Base-by-base conservation (phyloP, 208 protist species). In the Acanthamoeba castellanii region DNA sequence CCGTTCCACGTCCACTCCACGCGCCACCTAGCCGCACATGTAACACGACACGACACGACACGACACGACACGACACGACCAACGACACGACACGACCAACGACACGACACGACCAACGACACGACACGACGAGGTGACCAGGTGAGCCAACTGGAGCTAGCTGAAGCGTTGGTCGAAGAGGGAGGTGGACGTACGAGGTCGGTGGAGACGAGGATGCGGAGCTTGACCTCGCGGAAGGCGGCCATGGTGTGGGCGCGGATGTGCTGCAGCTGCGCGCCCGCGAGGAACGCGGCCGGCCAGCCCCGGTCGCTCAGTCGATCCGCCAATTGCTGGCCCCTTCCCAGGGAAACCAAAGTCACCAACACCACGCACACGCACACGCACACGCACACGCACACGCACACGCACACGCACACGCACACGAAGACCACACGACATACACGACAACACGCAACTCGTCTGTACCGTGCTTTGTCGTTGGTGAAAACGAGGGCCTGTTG, bases 131-230 rank as follows among this genome's bases (percentile, higher is more conserved):
- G 30, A 22, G 52, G 52, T 57, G 52, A 57, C 14, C 11, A 34
- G 30, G 32, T 81, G 9, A 20, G 22, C 37, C 3, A 50, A n/a
- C 18, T 25, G 16, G 72, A n/a, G n/a, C n/a, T n/a, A n/a, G 37
- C 37, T 42, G 37, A 78, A 20, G 30, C 11, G n/a, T 74, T 20
- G 37, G 30, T 20, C 16, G 11, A 81, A 81, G 52, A 87, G 5
- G 27, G n/a, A 61, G 42, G 59, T 0, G 9, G 7, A 6, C 57
- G 50, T 59, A 89, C 82, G 57, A 94, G 47, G 66, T 94, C 90
- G 25, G 90, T 94, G n/a, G 90, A 52, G 22, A 94, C 90, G 32
- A 94, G 57, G 72, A 94, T 37, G 45, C 90, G 90, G 30, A 94
- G 47, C 45, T 50, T 16, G 37, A 84, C 13, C 16, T 72, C 87